Evolutionary conservation across 1,139 yeast species (phyloP).

Genomic region (Hemisphaericaspora subhashii): DNA sequence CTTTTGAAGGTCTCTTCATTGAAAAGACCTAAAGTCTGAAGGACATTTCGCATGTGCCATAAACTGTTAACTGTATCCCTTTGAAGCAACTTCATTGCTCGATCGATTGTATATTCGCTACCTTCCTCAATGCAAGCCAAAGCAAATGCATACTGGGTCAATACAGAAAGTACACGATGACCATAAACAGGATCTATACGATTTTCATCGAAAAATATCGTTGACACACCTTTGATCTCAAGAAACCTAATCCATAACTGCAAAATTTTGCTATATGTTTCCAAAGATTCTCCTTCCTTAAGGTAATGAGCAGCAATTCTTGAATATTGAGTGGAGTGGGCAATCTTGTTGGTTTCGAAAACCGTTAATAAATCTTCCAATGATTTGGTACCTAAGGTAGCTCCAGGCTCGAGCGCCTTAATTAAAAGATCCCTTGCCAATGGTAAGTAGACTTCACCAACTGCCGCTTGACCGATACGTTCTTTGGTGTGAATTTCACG

Average conservation of each 20-base stretch:
- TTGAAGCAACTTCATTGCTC: constrained; percentile 32
- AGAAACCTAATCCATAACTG: constrained; percentile 35
- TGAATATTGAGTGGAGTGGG: constrained; percentile 35
- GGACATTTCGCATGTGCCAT: too few relatives aligned
- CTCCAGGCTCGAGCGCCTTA: constrained; percentile 18
- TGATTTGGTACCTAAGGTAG: constrained; percentile 16
- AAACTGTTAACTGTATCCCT: constrained; percentile 26
- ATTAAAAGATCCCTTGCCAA: constrained; percentile 24
- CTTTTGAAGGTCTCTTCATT: constrained; percentile 7
- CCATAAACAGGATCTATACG: background rate
- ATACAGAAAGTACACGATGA: constrained; percentile 21
- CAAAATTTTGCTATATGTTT: constrained; percentile 27
- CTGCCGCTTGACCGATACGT: constrained; percentile 25
- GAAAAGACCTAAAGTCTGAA: constrained; percentile 11
- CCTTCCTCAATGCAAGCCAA: constrained; percentile 28
- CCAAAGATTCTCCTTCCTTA: constrained; percentile 5
- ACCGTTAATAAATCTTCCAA: constrained; percentile 28
- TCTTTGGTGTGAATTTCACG: constrained; percentile 39
- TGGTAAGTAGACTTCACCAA: constrained; percentile 30
- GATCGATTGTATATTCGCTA: constrained; percentile 23
- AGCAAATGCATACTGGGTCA: constrained; percentile 38
- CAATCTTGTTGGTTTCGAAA: constrained; percentile 28
- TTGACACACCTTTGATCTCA: constrained; percentile 21
- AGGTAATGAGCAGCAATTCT: constrained; percentile 21
- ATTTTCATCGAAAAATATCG: background rate